These are phyloP conservation scores for Articulospora tetracladia DNA, from an alignment of 495 filamentous ascomycete species.

Conservation along the genomic window DNA sequence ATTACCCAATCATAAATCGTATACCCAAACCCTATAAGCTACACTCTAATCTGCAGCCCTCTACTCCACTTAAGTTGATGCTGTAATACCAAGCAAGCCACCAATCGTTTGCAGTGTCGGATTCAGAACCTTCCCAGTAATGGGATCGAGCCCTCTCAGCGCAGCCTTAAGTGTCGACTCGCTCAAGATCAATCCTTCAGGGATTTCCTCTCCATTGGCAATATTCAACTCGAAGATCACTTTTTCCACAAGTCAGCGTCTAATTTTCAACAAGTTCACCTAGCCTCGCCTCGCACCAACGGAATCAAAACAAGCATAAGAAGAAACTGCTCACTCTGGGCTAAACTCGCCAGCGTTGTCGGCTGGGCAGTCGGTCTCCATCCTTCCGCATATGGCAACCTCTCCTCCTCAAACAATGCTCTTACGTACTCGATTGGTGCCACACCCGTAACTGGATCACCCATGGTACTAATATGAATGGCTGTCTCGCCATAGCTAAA, in stretches of 20 bases:
- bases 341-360: constrained; percentile 7
- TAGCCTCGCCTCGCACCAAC: too few relatives aligned
- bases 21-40: too few relatives aligned
- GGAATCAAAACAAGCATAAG: too few relatives aligned
- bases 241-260: too few relatives aligned
- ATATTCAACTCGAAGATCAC: constrained; percentile 6
- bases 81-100: too few relatives aligned
- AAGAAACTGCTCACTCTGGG: too few relatives aligned
- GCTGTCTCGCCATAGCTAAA: constrained; percentile 19
- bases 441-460: constrained; percentile 10
- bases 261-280: too few relatives aligned
- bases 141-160: not conserved
- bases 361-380: constrained; percentile 8
- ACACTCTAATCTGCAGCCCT: too few relatives aligned
- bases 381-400: constrained; percentile 11
- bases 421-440: constrained; percentile 11
- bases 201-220: constrained; percentile 3
- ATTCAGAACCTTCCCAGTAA: not conserved
- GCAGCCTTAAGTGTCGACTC: not conserved
- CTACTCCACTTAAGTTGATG: too few relatives aligned
- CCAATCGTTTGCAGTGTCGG: not conserved
- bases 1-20: too few relatives aligned
- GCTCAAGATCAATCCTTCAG: constrained; percentile 3
- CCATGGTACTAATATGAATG: constrained; percentile 13
- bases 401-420: constrained; percentile 16